These are phyloP conservation scores for Magnaporthiopsis rhizophila DNA, from an alignment of 2,329 filamentous ascomycete genomes.

Conservation along the genomic window DNA sequence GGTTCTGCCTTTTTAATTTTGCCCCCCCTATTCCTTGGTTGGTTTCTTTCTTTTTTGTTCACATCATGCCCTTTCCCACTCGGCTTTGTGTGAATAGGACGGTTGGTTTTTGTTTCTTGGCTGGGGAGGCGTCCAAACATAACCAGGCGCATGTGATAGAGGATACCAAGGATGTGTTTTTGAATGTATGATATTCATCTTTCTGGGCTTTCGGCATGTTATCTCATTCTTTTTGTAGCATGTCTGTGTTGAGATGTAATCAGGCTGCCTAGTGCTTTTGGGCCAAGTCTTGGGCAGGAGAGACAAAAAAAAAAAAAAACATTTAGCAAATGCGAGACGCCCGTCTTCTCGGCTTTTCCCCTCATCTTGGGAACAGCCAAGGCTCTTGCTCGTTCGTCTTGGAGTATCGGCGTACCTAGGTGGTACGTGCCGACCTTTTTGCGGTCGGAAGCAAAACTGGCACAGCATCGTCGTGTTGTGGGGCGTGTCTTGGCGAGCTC, in stretches of 20 bases:
- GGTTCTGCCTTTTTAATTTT: background rate
- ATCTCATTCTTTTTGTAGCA: background rate
- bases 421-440: too few relatives aligned
- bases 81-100: background rate
- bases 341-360: background rate
- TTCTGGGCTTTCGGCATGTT: background rate
- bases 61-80: background rate
- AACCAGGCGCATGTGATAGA: background rate
- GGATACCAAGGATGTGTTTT: background rate
- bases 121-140: background rate
- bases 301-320: background rate
- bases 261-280: background rate
- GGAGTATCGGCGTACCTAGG: too few relatives aligned
- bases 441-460: background rate
- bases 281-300: background rate
- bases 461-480: too few relatives aligned
- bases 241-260: background rate
- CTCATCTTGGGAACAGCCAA: background rate
- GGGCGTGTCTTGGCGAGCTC: background rate
- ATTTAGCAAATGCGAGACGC: background rate
- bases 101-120: background rate
- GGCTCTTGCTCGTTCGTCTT: too few relatives aligned
- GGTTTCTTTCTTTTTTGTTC: background rate
- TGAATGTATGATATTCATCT: background rate
- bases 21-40: background rate